These are phyloP conservation scores for Hypocrella siamensis DNA, from an alignment of 2,329 filamentous ascomycete species.

Conservation along the genomic window DNA sequence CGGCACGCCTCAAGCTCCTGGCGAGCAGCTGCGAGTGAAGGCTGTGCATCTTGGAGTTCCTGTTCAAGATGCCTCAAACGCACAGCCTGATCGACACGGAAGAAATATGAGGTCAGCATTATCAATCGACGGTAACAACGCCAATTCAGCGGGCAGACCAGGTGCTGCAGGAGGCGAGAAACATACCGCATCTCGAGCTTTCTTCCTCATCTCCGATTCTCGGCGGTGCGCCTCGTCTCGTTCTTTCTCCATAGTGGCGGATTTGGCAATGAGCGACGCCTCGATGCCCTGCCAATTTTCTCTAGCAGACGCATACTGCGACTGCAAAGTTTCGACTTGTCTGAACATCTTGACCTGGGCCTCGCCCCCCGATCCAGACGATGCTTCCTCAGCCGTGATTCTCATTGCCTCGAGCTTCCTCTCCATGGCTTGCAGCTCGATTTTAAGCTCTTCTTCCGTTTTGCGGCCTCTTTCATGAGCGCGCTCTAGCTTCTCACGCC, in stretches of 20 bases:
- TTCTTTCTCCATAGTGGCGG: conserved; percentile 73
- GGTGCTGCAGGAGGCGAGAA: background rate
- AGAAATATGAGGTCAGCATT: background rate
- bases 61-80: conserved; percentile 59
- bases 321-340: conserved; percentile 90
- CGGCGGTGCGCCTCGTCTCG: conserved; percentile 70
- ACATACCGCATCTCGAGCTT: conserved; percentile 70
- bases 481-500: conserved; percentile 57
- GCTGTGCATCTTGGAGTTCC: conserved; percentile 58
- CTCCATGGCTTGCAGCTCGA: conserved; percentile 66
- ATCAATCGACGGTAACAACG: background rate
- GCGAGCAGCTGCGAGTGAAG: conserved; percentile 46
- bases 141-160: no score
- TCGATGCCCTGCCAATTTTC: conserved; percentile 98
- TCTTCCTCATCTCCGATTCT: conserved; percentile 78
- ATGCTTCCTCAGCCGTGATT: conserved; percentile 73
- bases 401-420: conserved; percentile 81
- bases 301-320: conserved; percentile 83
- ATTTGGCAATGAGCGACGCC: conserved; percentile 62
- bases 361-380: conserved; percentile 66
- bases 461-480: conserved; percentile 54
- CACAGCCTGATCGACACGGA: conserved; percentile 31
- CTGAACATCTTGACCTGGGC: conserved; percentile 78
- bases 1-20: conserved; percentile 47
- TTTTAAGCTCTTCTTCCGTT: conserved; percentile 61